These are phyloP conservation scores for Quercus phellos DNA, from an alignment of 331 rosid genomes.

Conservation along the genomic window DNA sequence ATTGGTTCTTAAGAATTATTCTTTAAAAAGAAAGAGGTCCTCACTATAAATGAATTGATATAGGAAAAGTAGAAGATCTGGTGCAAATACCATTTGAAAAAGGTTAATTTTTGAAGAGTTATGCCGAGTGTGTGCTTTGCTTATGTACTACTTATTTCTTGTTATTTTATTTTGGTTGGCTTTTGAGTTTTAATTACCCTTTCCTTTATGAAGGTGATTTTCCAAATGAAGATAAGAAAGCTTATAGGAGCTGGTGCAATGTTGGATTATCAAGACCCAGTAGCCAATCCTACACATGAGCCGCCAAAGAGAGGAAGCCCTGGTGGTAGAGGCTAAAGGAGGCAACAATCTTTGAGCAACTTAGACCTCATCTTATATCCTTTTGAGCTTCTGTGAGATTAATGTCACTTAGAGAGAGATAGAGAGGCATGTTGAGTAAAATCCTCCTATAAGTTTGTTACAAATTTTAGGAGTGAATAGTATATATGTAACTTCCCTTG, in stretches of 20 bases:
- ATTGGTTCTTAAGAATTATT: too few relatives aligned
- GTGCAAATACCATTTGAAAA: too few relatives aligned
- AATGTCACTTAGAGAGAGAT: background rate
- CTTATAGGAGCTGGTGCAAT: conserved; percentile 30
- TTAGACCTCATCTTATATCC: background rate
- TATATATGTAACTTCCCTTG: background rate
- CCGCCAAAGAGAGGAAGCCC: conserved; percentile 31
- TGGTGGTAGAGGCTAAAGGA: conserved; percentile 14
- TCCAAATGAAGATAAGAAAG: conserved; percentile 37
- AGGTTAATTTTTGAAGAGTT: too few relatives aligned
- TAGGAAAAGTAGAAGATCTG: too few relatives aligned
- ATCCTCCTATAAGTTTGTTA: background rate
- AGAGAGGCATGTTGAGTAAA: background rate
- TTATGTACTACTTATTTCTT: too few relatives aligned
- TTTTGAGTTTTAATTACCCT: too few relatives aligned
- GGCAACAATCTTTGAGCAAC: background rate
- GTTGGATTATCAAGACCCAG: conserved; percentile 50
- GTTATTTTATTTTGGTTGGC: too few relatives aligned
- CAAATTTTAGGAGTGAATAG: background rate
- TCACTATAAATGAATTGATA: too few relatives aligned
- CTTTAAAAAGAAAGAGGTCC: too few relatives aligned
- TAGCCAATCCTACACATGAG: conserved; percentile 47
- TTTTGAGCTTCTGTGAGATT: background rate
- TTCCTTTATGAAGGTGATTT: conserved; percentile 4
- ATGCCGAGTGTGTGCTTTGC: too few relatives aligned